Percentiles rank a stretch among this genome's conserved stretches.
phyloP scores from a whole-genome alignment of 139 green algal genomes.

The Chlorella sp. region DNA sequence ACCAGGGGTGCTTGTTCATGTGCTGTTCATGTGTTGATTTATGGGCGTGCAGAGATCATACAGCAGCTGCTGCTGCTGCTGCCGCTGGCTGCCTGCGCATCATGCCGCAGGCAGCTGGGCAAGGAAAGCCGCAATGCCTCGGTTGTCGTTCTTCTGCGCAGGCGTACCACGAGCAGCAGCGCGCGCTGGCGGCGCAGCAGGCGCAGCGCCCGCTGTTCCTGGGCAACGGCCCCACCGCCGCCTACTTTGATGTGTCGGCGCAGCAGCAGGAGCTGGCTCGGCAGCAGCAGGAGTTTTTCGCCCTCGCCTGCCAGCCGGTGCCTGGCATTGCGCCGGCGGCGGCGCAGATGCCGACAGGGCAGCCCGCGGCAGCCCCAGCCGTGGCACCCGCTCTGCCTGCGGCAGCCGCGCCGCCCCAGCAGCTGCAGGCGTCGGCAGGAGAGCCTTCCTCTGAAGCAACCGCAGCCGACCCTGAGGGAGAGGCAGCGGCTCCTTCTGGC shows the following conservation, averaged over 20 bases:
- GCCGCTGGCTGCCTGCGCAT: too few relatives aligned
- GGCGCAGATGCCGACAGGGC: slow-evolving; percentile 6
- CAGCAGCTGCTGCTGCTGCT: too few relatives aligned
- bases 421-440: slow-evolving; percentile 12
- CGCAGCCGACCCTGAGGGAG: not conserved
- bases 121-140: too few relatives aligned
- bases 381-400: not conserved
- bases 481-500: slow-evolving; percentile 2
- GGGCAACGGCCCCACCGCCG: slow-evolving; percentile 7
- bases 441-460: not conserved
- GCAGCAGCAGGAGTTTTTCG: slow-evolving; percentile 36
- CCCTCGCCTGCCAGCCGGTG: slow-evolving; percentile 13
- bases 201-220: slow-evolving; percentile 13
- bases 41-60: too few relatives aligned
- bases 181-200: slow-evolving; percentile 27
- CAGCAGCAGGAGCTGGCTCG: slow-evolving; percentile 21
- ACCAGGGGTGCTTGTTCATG: too few relatives aligned
- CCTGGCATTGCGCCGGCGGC: not conserved
- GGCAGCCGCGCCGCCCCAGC: slow-evolving; percentile 17
- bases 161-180: slow-evolving; percentile 13
- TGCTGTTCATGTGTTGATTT: too few relatives aligned
- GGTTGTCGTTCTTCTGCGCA: too few relatives aligned
- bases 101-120: too few relatives aligned
- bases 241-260: slow-evolving; percentile 6
- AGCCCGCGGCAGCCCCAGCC: not conserved